Base-by-base conservation (phyloP, 2,329 filamentous ascomycete genomes). In the Fusarium armeniacum region DNA sequence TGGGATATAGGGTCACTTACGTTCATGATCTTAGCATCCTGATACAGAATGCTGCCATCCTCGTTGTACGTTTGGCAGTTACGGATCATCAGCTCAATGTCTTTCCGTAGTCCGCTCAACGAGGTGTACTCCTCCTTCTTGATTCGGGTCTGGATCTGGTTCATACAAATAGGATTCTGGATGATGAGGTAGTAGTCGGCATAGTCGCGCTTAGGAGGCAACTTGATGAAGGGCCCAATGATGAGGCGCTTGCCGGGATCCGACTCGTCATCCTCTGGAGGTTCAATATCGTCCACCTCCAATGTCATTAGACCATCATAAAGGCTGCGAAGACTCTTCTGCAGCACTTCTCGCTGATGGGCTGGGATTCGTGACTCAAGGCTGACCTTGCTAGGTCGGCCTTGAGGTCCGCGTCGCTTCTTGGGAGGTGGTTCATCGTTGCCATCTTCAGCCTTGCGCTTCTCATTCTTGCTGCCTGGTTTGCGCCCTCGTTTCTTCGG, bases 1-100 rank as follows among this genome's bases (percentile, higher is more conserved):
- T 12, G 35, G 41, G 12, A 18, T 16, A 38, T 18, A 33, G 35
- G 24, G 43, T 38, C 30, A 58, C 62, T 72, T 83, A 97, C 94
- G 87, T 97, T 93, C 81, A 99, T 98, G 57, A 91, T 85, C 79
- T 94, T 94, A 51, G 95, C 95, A 84, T 99, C 96, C 76, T 93
- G 88, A 82, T 94, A 98, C 56, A 99, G 87, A 74, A 97, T 84
- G 80, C 94, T 98, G 61, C 91, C 92, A 77, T 98, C 96, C 81
- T 99, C 97, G 76, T 99, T 99, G 84, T 97, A 99, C 4, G 92
- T 96, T 78, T 93, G 89, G 71, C 95, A 97, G 80, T 99, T 99
- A 77, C 87, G 89, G 79, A 94, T 96, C 80, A 99, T 87, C 68
- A 95, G 82, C 52, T 90, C 88, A 67, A 99, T 90, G 76, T 99